Evolutionary conservation across 2,329 filamentous ascomycete species (phyloP).

Genomic region (Paraphaeosphaeria minitans): DNA sequence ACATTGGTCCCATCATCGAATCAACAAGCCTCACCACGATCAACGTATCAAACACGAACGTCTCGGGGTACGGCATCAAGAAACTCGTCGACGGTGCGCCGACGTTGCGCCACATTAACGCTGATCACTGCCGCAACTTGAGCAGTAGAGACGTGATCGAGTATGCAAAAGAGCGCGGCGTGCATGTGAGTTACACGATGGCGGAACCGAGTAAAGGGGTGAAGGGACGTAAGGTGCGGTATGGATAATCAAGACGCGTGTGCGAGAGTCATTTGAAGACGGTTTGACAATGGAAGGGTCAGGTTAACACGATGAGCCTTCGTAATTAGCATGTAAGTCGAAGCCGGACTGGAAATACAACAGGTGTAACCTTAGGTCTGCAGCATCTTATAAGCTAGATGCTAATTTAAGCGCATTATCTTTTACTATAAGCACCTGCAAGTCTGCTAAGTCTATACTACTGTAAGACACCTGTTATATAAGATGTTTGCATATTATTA

Average conservation of each 20-base stretch:
- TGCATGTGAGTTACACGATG: conserved; percentile 18
- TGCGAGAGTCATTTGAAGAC: background rate
- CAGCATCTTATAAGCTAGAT: too few species aligned
- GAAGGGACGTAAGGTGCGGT: conserved; percentile 18
- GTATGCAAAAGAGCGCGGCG: conserved; percentile 40
- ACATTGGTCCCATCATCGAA: conserved; percentile 16
- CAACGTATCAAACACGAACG: conserved; percentile 43
- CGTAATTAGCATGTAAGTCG: too few species aligned
- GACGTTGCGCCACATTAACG: conserved; percentile 34
- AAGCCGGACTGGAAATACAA: too few species aligned
- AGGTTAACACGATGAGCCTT: too few species aligned
- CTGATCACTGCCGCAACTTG: conserved; percentile 44
- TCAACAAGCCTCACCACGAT: conserved; percentile 30
- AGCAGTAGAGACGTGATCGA: conserved; percentile 42
- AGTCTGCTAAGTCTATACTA: too few species aligned
- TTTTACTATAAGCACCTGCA: too few species aligned
- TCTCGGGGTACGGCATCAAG: conserved; percentile 51
- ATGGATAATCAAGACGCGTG: conserved; percentile 7
- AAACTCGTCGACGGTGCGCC: conserved; percentile 38
- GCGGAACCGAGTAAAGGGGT: background rate
- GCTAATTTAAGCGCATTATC: too few species aligned
- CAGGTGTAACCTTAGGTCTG: too few species aligned
- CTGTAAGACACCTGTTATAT: background rate
- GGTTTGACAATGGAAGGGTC: too few species aligned
- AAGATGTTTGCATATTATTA: background rate